Conservation (phyloP, 2,329 filamentous ascomycete species). For the Lachnellula suecica region DNA sequence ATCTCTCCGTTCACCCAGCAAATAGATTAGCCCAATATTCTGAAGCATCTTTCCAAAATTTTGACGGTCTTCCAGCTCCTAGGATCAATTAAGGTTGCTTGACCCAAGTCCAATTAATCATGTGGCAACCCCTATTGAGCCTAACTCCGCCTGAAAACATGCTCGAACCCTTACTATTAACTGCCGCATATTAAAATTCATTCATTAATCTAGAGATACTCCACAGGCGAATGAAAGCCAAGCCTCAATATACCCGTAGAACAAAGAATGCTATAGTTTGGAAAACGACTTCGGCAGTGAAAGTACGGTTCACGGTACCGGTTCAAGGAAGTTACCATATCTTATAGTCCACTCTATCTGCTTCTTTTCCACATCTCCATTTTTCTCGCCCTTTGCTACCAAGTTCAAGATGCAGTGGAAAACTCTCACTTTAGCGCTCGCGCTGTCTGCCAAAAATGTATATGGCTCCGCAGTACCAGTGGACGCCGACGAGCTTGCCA, state of each 20-base stretch:
- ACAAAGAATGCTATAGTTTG: not conserved
- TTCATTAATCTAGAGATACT: not conserved
- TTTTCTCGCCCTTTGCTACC: not conserved
- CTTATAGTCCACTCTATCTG: not conserved
- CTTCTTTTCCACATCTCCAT: not conserved
- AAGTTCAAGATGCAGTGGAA: constrained; percentile 2
- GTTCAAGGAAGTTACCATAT: not conserved
- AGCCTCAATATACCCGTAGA: not conserved
- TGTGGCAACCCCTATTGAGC: not conserved
- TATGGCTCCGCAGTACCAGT: constrained; percentile 2
- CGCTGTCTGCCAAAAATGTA: not conserved
- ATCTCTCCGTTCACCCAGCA: too few relatives aligned
- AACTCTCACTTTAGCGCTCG: not conserved
- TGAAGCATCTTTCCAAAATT: too few relatives aligned
- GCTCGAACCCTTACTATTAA: not conserved
- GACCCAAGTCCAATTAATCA: not conserved
- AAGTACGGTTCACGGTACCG: not conserved
- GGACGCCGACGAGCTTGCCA: constrained; percentile 1
- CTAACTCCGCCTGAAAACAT: not conserved
- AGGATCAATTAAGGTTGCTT: not conserved
- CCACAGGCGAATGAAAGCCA: not conserved
- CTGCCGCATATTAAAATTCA: constrained; percentile 1
- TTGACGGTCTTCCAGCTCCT: not conserved
- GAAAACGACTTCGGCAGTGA: not conserved
- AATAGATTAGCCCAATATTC: too few relatives aligned